Evolutionary conservation across 306 rosid species (phyloP), one percentile per base, ranked within the genome.

Genomic region (Calophaca sinica): DNA sequence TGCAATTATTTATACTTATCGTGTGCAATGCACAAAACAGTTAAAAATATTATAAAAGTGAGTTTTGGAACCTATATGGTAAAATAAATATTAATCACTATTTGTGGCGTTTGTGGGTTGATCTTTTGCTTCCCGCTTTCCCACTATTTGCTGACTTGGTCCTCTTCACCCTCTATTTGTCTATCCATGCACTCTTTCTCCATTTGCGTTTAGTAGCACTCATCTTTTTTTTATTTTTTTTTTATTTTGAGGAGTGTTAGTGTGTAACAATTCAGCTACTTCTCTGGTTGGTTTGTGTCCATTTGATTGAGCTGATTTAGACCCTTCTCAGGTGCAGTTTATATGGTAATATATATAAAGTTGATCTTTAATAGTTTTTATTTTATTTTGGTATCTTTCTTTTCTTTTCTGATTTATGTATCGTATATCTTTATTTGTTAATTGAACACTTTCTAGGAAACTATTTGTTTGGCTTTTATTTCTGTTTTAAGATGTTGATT

Each of bases 81-180:
- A 33, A 33, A 48, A 67, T 29, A 28, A 48, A 12, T 32, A 28
- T 20, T 20, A 20, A 20, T 20, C 26, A 20, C 26, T 20, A 20
- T 44, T 29, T 31, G n/a, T 5, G 62, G 31, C 33, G 33, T 15
- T 35, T 8, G 62, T 14, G 60, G 49, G 35, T 14, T 51, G 62
- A 69, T 35, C 14, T 69, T 31, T 69, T 69, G 74, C 39, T 69
- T 69, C 62, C 62, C 62, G 33, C 49, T 69, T 69, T 51, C 62
- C 62, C 62, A 33, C 74, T 28, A 50, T 33, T 46, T 46, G 12
- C 57, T 44, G 0, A 66, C 72, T 65, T 66, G 55, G 72, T 66
- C 53, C 20, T 45, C 57, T 46, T 46, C 52, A 63, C 13, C 2
- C 35, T 41, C 36, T 20, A 9, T 53, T 28, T 64, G 3, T n/a